Evolutionary conservation across 345 rosid genomes (phyloP).

Genomic region (Xanthoceras sorbifolium): DNA sequence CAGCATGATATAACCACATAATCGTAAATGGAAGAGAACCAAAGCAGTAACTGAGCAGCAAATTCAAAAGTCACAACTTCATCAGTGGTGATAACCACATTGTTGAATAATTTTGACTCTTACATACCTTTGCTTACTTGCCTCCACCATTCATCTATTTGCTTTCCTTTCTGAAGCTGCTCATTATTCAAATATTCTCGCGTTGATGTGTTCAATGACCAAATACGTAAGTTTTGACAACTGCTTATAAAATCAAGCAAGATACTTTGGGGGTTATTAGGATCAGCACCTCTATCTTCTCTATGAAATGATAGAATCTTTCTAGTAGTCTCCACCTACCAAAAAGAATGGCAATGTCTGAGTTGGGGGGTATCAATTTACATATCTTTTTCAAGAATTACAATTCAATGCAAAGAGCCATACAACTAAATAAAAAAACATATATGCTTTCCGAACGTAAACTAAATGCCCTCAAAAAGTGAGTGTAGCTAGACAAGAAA

Average conservation of each 20-base stretch:
- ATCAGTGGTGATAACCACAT: background rate
- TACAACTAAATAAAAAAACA: background rate
- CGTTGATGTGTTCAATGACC: slow-evolving; percentile 87
- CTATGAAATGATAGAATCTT: slow-evolving; percentile 92
- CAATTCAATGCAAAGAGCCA: slow-evolving; percentile 14
- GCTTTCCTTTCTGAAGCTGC: slow-evolving; percentile 93
- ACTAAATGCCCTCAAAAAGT: background rate
- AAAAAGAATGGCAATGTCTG: slow-evolving; percentile 34
- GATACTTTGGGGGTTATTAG: slow-evolving; percentile 87
- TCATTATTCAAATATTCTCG: slow-evolving; percentile 87
- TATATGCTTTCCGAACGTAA: background rate
- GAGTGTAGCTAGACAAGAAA: slow-evolving; percentile 9
- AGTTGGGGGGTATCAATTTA: slow-evolving; percentile 26
- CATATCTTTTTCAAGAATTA: slow-evolving; percentile 11
- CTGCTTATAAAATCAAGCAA: slow-evolving; percentile 98
- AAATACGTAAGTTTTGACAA: slow-evolving; percentile 89
- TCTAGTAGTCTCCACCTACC: slow-evolving; percentile 86
- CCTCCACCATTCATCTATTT: slow-evolving; percentile 99
- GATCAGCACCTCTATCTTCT: slow-evolving; percentile 89
- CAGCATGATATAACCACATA: slow-evolving; percentile 6
- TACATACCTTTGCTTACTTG: slow-evolving; percentile 80
- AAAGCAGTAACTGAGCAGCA: background rate
- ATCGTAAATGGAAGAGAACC: background rate
- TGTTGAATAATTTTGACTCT: slow-evolving; percentile 6
- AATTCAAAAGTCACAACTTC: slow-evolving; percentile 12